These are phyloP conservation scores for Malus orientalis DNA, from an alignment of 306 rosid genomes.

Conservation along the genomic window DNA sequence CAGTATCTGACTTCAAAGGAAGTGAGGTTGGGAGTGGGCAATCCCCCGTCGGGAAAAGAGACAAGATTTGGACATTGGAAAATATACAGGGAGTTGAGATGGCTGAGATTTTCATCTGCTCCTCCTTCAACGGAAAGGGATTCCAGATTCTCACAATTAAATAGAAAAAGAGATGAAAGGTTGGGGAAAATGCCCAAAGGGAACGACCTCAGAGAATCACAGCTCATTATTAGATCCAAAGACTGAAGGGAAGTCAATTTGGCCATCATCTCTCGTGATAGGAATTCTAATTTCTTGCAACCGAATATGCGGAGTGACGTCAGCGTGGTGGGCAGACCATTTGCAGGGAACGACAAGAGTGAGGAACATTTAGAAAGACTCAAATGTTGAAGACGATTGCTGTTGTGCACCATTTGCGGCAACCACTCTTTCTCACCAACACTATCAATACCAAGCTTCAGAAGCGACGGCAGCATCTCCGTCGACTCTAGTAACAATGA, in stretches of 20 bases:
- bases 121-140: background rate
- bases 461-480: background rate
- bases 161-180: too few relatives aligned
- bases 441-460: rapidly evolving
- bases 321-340: background rate
- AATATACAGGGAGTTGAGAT: rapidly evolving
- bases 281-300: too few relatives aligned
- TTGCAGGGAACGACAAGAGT: background rate
- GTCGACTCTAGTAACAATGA: background rate
- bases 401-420: background rate
- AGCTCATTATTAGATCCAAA: too few relatives aligned
- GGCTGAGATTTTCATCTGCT: background rate
- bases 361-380: rapidly evolving
- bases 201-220: too few relatives aligned
- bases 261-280: too few relatives aligned
- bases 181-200: too few relatives aligned
- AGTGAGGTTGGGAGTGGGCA: background rate
- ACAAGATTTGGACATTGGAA: background rate
- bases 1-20: rapidly evolving
- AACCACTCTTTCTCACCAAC: background rate
- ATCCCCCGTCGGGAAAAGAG: background rate
- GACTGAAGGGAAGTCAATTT: too few relatives aligned
- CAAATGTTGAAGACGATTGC: background rate
- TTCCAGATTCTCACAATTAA: too few relatives aligned
- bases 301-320: rapidly evolving